phyloP scores from a whole-genome alignment of 495 filamentous ascomycete species.

The Penicillium bialowiezense region DNA sequence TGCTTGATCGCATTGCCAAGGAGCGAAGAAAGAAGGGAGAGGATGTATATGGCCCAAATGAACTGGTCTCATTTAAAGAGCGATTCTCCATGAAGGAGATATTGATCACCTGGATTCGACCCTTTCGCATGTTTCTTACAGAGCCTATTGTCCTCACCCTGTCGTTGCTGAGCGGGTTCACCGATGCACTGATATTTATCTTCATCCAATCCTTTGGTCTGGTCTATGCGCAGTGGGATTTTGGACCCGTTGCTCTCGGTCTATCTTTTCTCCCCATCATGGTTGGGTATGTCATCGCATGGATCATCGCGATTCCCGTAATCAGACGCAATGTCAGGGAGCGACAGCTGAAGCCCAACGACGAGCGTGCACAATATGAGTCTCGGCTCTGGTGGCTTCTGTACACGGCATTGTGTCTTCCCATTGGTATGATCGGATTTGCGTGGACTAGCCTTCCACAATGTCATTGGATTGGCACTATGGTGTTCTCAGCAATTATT shows the following conservation, averaged over 20 bases:
- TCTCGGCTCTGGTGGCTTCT: constrained; percentile 37
- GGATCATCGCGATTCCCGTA: constrained; percentile 46
- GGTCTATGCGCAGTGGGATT: constrained; percentile 62
- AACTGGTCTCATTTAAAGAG: constrained; percentile 31
- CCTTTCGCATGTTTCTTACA: constrained; percentile 67
- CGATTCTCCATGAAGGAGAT: constrained; percentile 30
- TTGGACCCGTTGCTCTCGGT: constrained; percentile 50
- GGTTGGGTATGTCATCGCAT: constrained; percentile 57
- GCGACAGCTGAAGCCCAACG: too few relatives aligned
- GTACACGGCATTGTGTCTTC: constrained; percentile 43
- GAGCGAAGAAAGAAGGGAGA: constrained; percentile 44
- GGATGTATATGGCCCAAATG: constrained; percentile 57
- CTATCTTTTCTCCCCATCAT: constrained; percentile 50
- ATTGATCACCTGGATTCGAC: constrained; percentile 56
- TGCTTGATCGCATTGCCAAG: constrained; percentile 60
- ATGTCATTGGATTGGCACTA: constrained; percentile 55
- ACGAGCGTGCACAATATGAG: too few relatives aligned
- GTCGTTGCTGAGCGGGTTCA: constrained; percentile 68
- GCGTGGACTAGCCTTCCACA: constrained; percentile 51
- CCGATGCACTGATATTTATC: constrained; percentile 70
- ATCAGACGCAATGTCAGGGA: constrained; percentile 25
- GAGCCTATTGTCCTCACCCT: constrained; percentile 68
- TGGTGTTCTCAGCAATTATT: constrained; percentile 53
- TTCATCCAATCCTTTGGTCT: constrained; percentile 61
- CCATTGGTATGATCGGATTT: constrained; percentile 63